Conservation (phyloP, 1,284 basidiomycete genomes). For the Papiliotrema laurentii region DNA sequence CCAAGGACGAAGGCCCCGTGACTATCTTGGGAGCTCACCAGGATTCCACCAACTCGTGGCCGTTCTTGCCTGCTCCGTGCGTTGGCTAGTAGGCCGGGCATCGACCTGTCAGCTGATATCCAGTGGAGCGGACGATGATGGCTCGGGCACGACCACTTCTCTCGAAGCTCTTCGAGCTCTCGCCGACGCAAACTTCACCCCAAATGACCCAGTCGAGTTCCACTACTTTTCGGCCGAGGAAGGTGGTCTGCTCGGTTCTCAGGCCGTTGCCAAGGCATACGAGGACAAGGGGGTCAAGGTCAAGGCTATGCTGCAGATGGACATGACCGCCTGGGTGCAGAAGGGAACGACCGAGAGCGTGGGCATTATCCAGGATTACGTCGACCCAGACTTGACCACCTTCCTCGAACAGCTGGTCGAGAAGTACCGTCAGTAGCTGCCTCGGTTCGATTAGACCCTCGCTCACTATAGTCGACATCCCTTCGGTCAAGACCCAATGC, state of each 20-base stretch:
- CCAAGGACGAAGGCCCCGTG: conserved; percentile 48
- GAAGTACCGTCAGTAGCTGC: conserved; percentile 55
- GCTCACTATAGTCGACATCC: conserved; percentile 37
- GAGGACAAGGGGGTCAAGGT: conserved; percentile 62
- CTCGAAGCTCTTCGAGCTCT: conserved; percentile 84
- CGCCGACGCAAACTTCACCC: conserved; percentile 70
- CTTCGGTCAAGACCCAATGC: conserved; percentile 58
- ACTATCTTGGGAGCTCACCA: conserved; percentile 77
- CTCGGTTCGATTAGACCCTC: not conserved
- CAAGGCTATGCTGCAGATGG: conserved; percentile 80
- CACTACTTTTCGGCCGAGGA: conserved; percentile 97
- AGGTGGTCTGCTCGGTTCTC: conserved; percentile 89
- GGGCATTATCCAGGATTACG: conserved; percentile 85
- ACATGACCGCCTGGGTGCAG: conserved; percentile 98
- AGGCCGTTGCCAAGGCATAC: conserved; percentile 81
- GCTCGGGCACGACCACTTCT: conserved; percentile 85
- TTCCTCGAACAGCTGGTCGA: conserved; percentile 70
- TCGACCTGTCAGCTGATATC: not conserved
- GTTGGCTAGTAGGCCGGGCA: conserved; percentile 11
- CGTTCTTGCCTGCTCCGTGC: conserved; percentile 84
- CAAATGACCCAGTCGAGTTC: conserved; percentile 74
- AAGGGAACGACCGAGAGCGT: conserved; percentile 77
- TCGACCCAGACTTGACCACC: conserved; percentile 63
- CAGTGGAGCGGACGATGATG: conserved; percentile 68
- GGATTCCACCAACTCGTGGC: conserved; percentile 84